phyloP scores from a whole-genome alignment of 2,329 filamentous ascomycete species.

The Davidsoniella virescens region DNA sequence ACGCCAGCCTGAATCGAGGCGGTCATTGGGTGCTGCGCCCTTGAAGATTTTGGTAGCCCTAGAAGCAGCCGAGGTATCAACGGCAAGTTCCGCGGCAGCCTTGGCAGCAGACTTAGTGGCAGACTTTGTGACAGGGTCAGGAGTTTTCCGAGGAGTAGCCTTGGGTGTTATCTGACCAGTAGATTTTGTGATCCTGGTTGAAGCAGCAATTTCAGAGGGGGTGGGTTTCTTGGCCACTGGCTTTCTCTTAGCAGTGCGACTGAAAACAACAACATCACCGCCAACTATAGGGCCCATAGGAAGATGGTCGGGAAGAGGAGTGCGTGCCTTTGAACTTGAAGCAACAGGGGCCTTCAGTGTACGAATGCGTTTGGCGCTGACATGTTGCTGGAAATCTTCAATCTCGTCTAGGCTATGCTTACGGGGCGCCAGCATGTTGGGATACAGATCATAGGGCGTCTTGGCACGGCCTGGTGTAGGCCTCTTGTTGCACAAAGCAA shows the following conservation, averaged over 20 bases:
- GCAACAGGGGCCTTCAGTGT: too few species aligned
- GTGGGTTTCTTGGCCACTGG: neutral
- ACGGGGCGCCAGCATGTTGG: neutral
- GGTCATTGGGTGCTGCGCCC: neutral
- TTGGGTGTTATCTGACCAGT: neutral
- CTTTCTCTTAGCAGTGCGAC: neutral
- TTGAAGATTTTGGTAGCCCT: neutral
- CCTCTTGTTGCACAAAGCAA: constrained; percentile 3
- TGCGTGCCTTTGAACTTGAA: too few species aligned
- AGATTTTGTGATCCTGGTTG: too few species aligned
- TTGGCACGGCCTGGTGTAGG: neutral
- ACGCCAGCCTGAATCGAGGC: neutral
- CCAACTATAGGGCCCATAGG: too few species aligned
- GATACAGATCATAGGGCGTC: constrained; percentile 12
- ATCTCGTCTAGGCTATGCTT: neutral
- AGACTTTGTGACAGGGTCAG: neutral
- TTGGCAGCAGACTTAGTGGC: neutral
- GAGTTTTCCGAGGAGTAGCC: neutral
- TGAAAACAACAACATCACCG: too few species aligned
- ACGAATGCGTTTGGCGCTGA: neutral
- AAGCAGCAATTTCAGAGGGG: neutral
- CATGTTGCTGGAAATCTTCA: neutral
- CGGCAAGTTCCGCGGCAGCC: neutral
- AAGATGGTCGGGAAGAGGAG: too few species aligned
- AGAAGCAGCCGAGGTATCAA: too few species aligned